Evolutionary conservation across 1,139 yeast species (phyloP).

Genomic region (Meyerozyma smithsonii): DNA sequence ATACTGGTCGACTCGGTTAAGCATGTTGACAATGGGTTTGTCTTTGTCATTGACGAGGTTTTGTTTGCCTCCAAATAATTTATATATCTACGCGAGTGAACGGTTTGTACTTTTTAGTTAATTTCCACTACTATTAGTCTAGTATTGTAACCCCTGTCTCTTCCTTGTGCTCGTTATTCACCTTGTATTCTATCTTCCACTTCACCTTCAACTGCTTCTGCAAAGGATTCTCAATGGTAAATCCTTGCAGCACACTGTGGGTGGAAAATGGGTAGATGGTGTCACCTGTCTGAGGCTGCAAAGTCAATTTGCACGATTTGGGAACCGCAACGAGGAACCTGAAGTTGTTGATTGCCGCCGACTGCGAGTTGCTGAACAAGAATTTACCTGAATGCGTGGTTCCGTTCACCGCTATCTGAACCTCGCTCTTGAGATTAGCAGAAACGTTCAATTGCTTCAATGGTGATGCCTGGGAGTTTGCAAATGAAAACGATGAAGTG

Average conservation of each 20-base stretch:
- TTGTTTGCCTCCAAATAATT: constrained; percentile 13
- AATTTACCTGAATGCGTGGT: constrained; percentile 40
- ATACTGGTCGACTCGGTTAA: constrained; percentile 33
- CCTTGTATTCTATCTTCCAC: constrained; percentile 67
- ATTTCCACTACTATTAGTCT: too few species aligned
- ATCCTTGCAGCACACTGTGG: constrained; percentile 57
- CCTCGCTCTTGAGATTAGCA: constrained; percentile 47
- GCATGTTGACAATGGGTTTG: constrained; percentile 51
- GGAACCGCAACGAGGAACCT: constrained; percentile 83
- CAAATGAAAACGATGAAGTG: constrained; percentile 22
- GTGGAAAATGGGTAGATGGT: constrained; percentile 45
- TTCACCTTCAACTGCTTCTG: constrained; percentile 60
- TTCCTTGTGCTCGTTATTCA: constrained; percentile 44
- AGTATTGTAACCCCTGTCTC: constrained; percentile 53
- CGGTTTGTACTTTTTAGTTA: too few species aligned
- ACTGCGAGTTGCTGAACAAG: constrained; percentile 38
- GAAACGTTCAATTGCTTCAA: constrained; percentile 37
- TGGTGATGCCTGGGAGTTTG: constrained; percentile 12
- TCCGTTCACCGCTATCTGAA: constrained; percentile 35
- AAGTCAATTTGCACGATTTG: constrained; percentile 56
- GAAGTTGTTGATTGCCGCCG: constrained; percentile 35
- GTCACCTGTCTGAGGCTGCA: constrained; percentile 68
- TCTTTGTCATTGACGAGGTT: constrained; percentile 45
- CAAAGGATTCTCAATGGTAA: constrained; percentile 51
- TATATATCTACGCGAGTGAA: too few species aligned